Evolutionary conservation across 2,329 filamentous ascomycete species (phyloP), one percentile per base, ranked within the genome.

Genomic region (Colletotrichum lindemuthianum): DNA sequence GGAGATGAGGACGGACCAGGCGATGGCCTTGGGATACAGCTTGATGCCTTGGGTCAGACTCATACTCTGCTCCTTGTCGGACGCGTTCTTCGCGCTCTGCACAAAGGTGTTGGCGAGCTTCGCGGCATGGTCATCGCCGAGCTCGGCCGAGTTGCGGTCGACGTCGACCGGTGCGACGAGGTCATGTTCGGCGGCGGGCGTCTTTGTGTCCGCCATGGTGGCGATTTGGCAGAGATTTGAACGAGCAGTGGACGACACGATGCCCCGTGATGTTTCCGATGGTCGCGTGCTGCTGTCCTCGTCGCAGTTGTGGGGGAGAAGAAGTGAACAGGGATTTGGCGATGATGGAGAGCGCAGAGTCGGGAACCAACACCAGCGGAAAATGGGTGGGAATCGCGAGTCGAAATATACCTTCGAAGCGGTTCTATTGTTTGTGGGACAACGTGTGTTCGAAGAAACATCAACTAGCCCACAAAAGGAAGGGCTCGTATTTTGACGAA

Each of bases 21-120:
- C 85, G 60, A 96, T 89, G 24, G 93, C 93, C 80, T 96, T 95
- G 63, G 92, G 93, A 74, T 97, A 97, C 33, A 96, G 83, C 73
- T 83, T 88, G 75, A 97, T 84, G 67, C 92, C 93, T 79, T 97
- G 88, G 74, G 86, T 73, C 63, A 97, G 80, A 50, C 85, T 90
- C 90, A 93, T 92, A 12, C 80, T 83, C 70, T 88, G 89, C 76
- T 90, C 87, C 75, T 87, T 88, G 64, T 87, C 82, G 34, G 86
- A 81, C 13, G 87, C 87, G 36, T 73, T 70, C 69, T 76, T 81
- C 56, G 83, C 83, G 68, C 78, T 76, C 71, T 81, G 76, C 65
- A 83, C 77, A 41, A 83, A 71, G 37, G 74, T 73, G 68, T 71
- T 71, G 68, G 73, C 67, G 57, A 72, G 63, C 68, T 74, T 72